Conservation (phyloP, 306 rosid genomes). For the Cotoneaster glaucophyllus region DNA sequence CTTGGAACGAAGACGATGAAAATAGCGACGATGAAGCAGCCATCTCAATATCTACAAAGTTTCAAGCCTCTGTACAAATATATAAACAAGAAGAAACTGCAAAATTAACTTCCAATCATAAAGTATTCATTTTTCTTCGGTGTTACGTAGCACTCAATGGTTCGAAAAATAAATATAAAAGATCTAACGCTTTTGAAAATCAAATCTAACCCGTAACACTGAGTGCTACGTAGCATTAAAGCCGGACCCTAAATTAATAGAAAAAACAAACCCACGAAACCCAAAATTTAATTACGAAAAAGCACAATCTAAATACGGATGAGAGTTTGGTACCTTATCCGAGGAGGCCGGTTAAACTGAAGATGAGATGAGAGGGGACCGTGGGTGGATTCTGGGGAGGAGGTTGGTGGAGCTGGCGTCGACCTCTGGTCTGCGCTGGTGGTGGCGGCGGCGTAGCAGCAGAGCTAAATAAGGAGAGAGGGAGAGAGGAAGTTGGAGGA, state of each 20-base stretch:
- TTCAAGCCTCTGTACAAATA: background rate
- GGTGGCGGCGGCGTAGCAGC: background rate
- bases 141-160: too few species aligned
- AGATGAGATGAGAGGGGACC: background rate
- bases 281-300: too few species aligned
- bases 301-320: background rate
- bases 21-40: constrained; percentile 47
- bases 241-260: too few species aligned
- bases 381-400: background rate
- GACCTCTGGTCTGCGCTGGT: too few species aligned
- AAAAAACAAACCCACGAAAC: too few species aligned
- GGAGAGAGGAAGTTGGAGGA: background rate
- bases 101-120: background rate
- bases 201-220: too few species aligned
- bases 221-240: too few species aligned
- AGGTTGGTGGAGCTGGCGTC: too few species aligned
- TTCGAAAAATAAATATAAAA: too few species aligned
- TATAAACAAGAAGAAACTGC: background rate
- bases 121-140: background rate
- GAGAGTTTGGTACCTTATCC: background rate
- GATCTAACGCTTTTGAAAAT: too few species aligned
- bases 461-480: background rate
- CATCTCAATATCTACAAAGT: constrained; percentile 30
- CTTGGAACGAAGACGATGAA: constrained; percentile 35
- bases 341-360: background rate